Percentiles rank a stretch among this genome's conserved stretches.
Evolutionary conservation across 495 filamentous ascomycete genomes (phyloP).

Genomic region (Astrothelium subdiscretum): DNA sequence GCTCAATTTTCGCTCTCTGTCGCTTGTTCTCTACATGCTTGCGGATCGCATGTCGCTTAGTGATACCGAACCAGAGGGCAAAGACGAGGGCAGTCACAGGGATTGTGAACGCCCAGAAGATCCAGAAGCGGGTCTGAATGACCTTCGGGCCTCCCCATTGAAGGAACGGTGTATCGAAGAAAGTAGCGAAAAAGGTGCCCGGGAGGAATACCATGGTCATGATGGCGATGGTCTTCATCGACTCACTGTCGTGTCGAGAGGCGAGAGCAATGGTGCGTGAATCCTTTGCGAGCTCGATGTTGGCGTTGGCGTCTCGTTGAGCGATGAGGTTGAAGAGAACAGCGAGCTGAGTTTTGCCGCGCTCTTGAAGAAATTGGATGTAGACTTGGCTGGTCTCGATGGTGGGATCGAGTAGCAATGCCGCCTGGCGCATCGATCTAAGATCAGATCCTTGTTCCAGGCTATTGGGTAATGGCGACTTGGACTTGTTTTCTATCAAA

Average conservation of each 20-base stretch:
- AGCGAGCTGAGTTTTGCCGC: not conserved
- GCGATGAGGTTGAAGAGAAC: constrained; percentile 1
- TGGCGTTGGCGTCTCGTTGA: constrained; percentile 18
- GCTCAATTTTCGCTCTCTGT: not conserved
- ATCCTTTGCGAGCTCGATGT: constrained; percentile 18
- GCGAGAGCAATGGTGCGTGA: constrained; percentile 13
- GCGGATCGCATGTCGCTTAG: not conserved
- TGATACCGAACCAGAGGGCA: not conserved
- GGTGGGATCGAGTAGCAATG: not conserved
- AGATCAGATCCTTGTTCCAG: not conserved
- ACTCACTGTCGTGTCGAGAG: not conserved
- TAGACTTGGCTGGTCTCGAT: not conserved
- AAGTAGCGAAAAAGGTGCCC: not conserved
- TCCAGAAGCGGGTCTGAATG: not conserved
- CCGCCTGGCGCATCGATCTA: not conserved
- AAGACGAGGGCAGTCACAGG: not conserved
- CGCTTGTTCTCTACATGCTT: not conserved
- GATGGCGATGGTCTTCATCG: not conserved
- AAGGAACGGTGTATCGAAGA: not conserved
- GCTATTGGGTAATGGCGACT: not conserved
- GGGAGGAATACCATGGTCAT: not conserved
- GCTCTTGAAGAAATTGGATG: not conserved
- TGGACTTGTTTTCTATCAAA: not conserved
- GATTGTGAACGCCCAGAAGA: not conserved
- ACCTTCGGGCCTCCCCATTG: not conserved